phyloP scores from a whole-genome alignment of 768 basidiomycete genomes.

The Phaeotremella fagi region DNA sequence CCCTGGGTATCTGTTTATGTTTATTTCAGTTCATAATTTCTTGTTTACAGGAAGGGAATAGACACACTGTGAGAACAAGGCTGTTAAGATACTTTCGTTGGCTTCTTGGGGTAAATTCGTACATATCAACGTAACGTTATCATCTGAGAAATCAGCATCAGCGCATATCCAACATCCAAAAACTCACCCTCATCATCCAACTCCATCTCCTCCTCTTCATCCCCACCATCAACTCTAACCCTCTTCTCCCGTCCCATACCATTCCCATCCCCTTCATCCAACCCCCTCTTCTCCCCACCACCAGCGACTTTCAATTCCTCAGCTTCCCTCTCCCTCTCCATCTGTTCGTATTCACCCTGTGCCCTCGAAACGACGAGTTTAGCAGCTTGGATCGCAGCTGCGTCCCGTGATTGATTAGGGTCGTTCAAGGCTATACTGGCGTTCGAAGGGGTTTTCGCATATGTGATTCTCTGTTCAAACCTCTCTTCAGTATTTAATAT shows the following conservation, averaged over 20 bases:
- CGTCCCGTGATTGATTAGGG: slow-evolving; percentile 47
- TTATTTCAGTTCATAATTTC: no score
- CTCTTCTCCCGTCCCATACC: slow-evolving; percentile 61
- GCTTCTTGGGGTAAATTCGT: slow-evolving; percentile 88
- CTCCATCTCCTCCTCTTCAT: slow-evolving; percentile 67
- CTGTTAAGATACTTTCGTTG: slow-evolving; percentile 75
- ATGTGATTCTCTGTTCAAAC: slow-evolving; percentile 68
- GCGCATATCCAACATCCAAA: not conserved
- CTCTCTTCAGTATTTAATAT: not conserved
- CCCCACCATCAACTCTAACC: slow-evolving; percentile 62
- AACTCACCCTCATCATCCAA: slow-evolving; percentile 49
- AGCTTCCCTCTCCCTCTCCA: slow-evolving; percentile 57
- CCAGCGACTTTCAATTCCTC: slow-evolving; percentile 44
- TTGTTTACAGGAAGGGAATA: not conserved
- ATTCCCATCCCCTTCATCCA: slow-evolving; percentile 60
- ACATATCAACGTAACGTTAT: slow-evolving; percentile 25
- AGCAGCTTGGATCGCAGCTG: slow-evolving; percentile 35
- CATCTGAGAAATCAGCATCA: no score
- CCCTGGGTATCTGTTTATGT: slow-evolving; percentile 71
- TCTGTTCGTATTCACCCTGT: slow-evolving; percentile 52
- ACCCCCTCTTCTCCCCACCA: slow-evolving; percentile 53
- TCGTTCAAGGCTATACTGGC: slow-evolving; percentile 76
- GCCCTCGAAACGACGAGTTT: slow-evolving; percentile 50
- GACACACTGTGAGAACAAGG: slow-evolving; percentile 86
- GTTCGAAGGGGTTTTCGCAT: slow-evolving; percentile 83